phyloP scores from a whole-genome alignment of 2,329 filamentous ascomycete genomes.

The Nannizzia gypsea region DNA sequence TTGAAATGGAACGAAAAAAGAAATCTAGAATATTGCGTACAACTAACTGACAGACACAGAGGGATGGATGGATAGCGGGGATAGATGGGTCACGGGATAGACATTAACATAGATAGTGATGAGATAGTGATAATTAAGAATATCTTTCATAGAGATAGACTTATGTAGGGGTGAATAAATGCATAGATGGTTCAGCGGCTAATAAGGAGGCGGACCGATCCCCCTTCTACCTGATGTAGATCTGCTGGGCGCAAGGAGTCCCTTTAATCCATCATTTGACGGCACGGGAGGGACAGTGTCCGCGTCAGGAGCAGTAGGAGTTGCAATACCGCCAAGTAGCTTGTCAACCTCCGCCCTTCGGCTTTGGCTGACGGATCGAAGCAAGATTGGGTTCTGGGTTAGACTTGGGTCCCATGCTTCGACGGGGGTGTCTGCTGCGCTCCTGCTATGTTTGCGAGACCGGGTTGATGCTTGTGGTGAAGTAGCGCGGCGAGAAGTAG shows the following conservation, averaged over 20 bases:
- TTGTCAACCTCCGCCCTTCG: conserved; percentile 25
- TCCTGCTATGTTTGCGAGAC: neutral
- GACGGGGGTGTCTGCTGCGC: neutral
- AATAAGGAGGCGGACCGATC: conserved; percentile 20
- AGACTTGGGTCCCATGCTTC: conserved; percentile 14
- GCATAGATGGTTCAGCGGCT: neutral
- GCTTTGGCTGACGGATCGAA: conserved; percentile 11
- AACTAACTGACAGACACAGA: no score
- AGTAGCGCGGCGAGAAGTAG: neutral
- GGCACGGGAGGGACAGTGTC: neutral
- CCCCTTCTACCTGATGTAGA: conserved; percentile 7
- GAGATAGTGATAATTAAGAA: no score
- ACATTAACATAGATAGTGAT: no score
- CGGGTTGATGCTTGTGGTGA: neutral
- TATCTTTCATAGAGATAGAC: neutral
- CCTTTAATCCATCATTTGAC: neutral
- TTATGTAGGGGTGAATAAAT: no score
- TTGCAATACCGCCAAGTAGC: conserved; percentile 28
- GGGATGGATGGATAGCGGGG: no score
- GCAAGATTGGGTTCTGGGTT: conserved; percentile 19
- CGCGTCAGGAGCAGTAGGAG: conserved; percentile 10
- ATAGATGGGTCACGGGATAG: no score
- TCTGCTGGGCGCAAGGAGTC: neutral
- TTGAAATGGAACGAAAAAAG: no score
- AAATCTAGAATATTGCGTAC: no score